Base-by-base conservation (phyloP, 495 filamentous ascomycete genomes). In the Penicillium paxilli region DNA sequence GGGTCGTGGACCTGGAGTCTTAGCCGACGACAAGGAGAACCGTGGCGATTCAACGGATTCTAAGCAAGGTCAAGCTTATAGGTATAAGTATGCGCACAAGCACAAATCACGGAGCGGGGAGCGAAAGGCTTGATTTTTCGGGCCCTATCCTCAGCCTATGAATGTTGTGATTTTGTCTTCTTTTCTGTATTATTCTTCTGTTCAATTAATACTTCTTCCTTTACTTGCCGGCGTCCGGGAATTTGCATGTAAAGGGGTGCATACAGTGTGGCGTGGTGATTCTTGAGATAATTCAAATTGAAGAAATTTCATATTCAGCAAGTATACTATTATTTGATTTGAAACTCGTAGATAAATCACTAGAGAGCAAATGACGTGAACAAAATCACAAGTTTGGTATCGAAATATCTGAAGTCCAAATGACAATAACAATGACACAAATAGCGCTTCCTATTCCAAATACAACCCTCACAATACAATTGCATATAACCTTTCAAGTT, bases 51-150 rank as follows among this genome's bases (percentile, higher is more conserved):
- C 52, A 19, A 61, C 60, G 10, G 57, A 64, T 45, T 48, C 61
- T 0, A 68, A 66, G 46, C 57, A 58, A 32, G 69, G 67, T 6
- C 78, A 81, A 54, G 70, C 58, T 25, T 81, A 80, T 60, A 59
- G 64, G 48, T 81, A 81, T 57, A 76, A 74, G 60, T 72, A 76
- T 57, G 65, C 65, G 9, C 45, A 51, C 37, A 58, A 58, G 44
- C 45, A 53, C 44, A 57, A 55, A 46, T 58, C 59, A 23, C 62
- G 35, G 53, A 60, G 45, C 47, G 53, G 44, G 5, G 61, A 61
- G 28, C 49, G 55, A 40, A 65, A 59, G 44, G 51, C 45, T 17
- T 65, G 48, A 47, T 17, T 50, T 6, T 17, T 23, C 5, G 25
- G 16, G 1, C 14, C 32, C 17, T 41, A 10, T 21, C 10, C 23